A percentile compares a stretch with the other conserved stretches of the same genome.
phyloP scores from a whole-genome alignment of 495 filamentous ascomycete species.

The Penicillium cosmopolitanum region DNA sequence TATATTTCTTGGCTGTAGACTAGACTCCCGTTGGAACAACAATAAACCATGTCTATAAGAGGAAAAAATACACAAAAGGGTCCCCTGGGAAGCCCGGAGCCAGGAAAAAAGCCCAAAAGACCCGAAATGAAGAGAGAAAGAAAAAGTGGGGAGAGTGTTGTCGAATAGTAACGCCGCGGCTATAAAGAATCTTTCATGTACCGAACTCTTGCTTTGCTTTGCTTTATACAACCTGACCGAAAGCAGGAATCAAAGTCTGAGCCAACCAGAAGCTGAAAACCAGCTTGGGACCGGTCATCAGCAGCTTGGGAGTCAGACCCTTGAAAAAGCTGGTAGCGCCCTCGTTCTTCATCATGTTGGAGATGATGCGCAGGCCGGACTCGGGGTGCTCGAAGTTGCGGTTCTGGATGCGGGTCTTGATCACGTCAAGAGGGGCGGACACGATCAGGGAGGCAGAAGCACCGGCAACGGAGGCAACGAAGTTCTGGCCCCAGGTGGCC shows the following conservation, averaged over 20 bases:
- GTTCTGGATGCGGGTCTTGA: conserved; percentile 99
- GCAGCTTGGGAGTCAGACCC: conserved; percentile 91
- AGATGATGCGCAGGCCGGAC: conserved; percentile 85
- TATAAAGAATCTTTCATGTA: conserved; percentile 25
- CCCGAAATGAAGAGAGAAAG: conserved; percentile 11
- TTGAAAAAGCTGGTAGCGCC: conserved; percentile 92
- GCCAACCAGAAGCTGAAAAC: conserved; percentile 99
- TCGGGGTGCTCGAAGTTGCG: conserved; percentile 98
- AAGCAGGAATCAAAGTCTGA: conserved; percentile 84
- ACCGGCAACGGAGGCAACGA: conserved; percentile 92
- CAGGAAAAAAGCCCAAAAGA: conserved; percentile 12
- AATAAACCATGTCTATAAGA: conserved; percentile 29
- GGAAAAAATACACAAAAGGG: conserved; percentile 26
- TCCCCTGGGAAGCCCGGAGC: conserved; percentile 14
- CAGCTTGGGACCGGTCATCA: conserved; percentile 98
- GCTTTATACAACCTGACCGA: conserved; percentile 60
- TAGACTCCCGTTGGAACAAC: conserved; percentile 14
- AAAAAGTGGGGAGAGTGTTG: conserved; percentile 19
- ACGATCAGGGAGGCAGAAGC: conserved; percentile 91
- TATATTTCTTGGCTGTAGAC: conserved; percentile 14
- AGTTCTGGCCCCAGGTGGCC: conserved; percentile 95
- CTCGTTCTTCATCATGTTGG: conserved; percentile 90
- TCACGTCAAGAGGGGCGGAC: conserved; percentile 94
- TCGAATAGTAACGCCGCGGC: conserved; percentile 23
- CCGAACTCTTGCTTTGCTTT: conserved; percentile 1